Evolutionary conservation across 805 yeast species (phyloP).

Genomic region (Komagataella populi): DNA sequence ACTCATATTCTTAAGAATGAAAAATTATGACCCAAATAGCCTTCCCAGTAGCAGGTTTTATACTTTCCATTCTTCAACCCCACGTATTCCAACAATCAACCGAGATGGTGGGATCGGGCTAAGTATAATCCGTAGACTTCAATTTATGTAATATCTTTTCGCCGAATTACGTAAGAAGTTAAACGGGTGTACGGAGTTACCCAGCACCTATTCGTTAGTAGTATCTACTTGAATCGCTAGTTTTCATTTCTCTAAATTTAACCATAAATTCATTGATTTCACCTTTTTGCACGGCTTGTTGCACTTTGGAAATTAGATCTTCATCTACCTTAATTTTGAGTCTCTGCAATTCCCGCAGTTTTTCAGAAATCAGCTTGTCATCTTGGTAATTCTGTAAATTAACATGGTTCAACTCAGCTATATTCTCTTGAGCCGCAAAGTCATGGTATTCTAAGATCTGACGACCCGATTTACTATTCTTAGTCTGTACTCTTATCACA

Average conservation of each 20-base stretch:
- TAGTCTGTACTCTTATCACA: conserved; percentile 13
- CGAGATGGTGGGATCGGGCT: neutral
- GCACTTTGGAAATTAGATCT: conserved; percentile 8
- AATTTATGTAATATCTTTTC: neutral
- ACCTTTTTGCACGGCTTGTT: conserved; percentile 12
- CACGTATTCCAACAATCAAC: neutral
- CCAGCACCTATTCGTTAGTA: neutral
- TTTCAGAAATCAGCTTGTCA: conserved; percentile 6
- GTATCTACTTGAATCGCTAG: conserved; percentile 9
- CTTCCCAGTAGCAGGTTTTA: neutral
- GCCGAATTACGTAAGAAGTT: neutral
- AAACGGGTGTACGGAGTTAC: neutral
- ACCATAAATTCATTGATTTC: conserved; percentile 14
- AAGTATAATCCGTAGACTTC: neutral
- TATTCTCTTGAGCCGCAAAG: neutral
- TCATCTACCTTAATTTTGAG: conserved; percentile 11
- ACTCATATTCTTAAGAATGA: conserved; percentile 6
- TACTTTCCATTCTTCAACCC: neutral
- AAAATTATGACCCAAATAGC: neutral
- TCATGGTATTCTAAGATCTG: conserved; percentile 2
- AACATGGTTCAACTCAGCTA: conserved; percentile 1
- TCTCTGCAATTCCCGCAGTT: conserved; percentile 11
- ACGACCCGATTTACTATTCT: conserved; percentile 10
- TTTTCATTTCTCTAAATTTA: conserved; percentile 12
- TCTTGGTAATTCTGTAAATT: neutral